Evolutionary conservation across 2,329 filamentous ascomycete genomes (phyloP).

Genomic region (Penicillium sp.): DNA sequence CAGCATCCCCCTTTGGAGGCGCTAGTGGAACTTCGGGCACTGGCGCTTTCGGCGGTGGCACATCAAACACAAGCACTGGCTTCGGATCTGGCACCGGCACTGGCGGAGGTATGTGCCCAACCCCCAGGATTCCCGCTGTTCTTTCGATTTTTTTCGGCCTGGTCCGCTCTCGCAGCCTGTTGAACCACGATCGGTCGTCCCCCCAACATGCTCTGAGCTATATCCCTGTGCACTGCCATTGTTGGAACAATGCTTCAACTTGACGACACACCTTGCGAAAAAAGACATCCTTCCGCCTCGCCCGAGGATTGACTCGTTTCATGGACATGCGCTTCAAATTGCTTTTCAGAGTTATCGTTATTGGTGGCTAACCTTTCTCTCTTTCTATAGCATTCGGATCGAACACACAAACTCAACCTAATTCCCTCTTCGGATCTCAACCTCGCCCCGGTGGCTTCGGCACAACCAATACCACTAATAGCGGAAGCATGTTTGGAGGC

Average conservation of each 20-base stretch:
- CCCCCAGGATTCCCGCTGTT: slow-evolving; percentile 25
- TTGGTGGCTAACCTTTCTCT: slow-evolving; percentile 20
- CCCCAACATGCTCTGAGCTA: background rate
- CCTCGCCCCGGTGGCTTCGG: slow-evolving; percentile 34
- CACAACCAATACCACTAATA: slow-evolving; percentile 29
- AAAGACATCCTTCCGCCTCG: background rate
- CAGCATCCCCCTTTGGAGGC: slow-evolving; percentile 40
- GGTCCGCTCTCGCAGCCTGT: slow-evolving; percentile 11
- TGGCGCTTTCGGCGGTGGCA: slow-evolving; percentile 35
- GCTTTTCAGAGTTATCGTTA: slow-evolving; percentile 2
- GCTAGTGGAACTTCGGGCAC: slow-evolving; percentile 30
- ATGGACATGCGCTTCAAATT: background rate
- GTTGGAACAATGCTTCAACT: background rate
- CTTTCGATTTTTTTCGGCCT: slow-evolving; percentile 13
- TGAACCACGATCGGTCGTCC: background rate
- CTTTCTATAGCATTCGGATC: slow-evolving; percentile 38
- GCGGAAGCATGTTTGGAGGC: slow-evolving; percentile 38
- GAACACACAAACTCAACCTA: slow-evolving; percentile 33
- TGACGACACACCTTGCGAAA: background rate
- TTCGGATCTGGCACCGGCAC: slow-evolving; percentile 34
- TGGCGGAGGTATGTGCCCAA: slow-evolving; percentile 44
- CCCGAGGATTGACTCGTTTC: background rate
- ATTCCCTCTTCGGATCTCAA: slow-evolving; percentile 39
- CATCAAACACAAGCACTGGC: slow-evolving; percentile 34
- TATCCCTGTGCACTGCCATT: background rate